Base-by-base conservation (phyloP, 2,329 filamentous ascomycete species). In the Paecilomyces fulvus region DNA sequence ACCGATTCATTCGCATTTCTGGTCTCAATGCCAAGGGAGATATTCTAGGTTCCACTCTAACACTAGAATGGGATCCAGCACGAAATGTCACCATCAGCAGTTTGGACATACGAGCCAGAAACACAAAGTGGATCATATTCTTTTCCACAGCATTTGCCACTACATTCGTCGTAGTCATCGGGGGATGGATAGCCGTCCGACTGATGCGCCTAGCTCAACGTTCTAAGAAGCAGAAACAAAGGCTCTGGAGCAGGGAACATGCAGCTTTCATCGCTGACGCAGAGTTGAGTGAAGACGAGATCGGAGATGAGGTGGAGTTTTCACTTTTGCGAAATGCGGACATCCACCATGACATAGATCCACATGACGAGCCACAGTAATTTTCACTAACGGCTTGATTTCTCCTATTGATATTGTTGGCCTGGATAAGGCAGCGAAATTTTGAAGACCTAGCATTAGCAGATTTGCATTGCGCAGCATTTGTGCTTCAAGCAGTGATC, bases 11-110 rank as follows among this genome's bases (percentile, higher is more conserved):
- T 12, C 65, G 67, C 4, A 60, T 63, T 30, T 54, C 64, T 20
- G 67, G 59, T 3, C 53, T 68, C 1, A 60, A 67, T n/a, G 53
- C 58, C 14, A 53, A 49, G 1, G 66, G 66, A n/a, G 49, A 53
- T 5, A 37, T 59, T 8, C 52, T 70, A 1, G 61, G 64, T 4
- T 52, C 59, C 8, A 63, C 64, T 3, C 37, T 51, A 8, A 20
- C 60, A 1, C 51, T 66, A 10, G 50, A 58, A 6, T 69, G 65
- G 62, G 54, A 63, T n/a, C 63, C 63, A 2, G 49, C 25, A 10
- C 48, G 23, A 8, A 28, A 49, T 10, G 14, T 28, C 6, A 28
- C 20, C 21, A 28, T 6, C 14, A 28, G 20, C 48, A 25, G 48
- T n/a, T 43, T 43, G n/a, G 37, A 43, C n/a, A 17, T 43, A 43